phyloP scores from a whole-genome alignment of 2,329 filamentous ascomycete species.

The Alternaria novae-zelandiae region DNA sequence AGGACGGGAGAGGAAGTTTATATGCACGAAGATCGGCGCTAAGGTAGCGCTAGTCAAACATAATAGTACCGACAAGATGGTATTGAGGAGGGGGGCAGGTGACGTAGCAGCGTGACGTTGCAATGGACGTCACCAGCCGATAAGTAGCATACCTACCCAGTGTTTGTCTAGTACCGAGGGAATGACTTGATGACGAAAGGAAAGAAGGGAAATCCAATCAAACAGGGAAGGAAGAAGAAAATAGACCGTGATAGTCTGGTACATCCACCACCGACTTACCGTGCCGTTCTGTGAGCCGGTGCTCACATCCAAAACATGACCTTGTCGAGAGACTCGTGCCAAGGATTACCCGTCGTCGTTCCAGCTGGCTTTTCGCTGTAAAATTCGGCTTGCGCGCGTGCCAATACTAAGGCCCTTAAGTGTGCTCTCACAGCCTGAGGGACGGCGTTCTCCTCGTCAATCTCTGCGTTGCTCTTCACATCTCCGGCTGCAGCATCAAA shows the following conservation, averaged over 20 bases:
- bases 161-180: not conserved
- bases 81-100: not conserved
- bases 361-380: too few relatives aligned
- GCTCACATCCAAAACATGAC: not conserved
- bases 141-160: not conserved
- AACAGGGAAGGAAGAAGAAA: not conserved
- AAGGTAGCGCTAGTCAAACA: not conserved
- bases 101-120: not conserved
- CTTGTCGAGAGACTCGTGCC: not conserved
- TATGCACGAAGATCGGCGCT: not conserved
- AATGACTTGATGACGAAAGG: not conserved
- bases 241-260: fast-evolving
- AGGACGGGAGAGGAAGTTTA: not conserved
- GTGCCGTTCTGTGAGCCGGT: fast-evolving
- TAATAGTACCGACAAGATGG: not conserved
- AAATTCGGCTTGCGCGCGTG: too few relatives aligned
- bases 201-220: not conserved
- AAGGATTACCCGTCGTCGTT: not conserved
- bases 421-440: too few relatives aligned
- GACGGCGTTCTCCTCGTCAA: too few relatives aligned
- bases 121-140: not conserved
- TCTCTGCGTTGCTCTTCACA: too few relatives aligned
- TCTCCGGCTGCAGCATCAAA: too few relatives aligned
- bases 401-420: too few relatives aligned
- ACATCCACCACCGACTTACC: not conserved